Conservation (phyloP, 2,329 filamentous ascomycete genomes). For the Aspergillus amoenus region DNA sequence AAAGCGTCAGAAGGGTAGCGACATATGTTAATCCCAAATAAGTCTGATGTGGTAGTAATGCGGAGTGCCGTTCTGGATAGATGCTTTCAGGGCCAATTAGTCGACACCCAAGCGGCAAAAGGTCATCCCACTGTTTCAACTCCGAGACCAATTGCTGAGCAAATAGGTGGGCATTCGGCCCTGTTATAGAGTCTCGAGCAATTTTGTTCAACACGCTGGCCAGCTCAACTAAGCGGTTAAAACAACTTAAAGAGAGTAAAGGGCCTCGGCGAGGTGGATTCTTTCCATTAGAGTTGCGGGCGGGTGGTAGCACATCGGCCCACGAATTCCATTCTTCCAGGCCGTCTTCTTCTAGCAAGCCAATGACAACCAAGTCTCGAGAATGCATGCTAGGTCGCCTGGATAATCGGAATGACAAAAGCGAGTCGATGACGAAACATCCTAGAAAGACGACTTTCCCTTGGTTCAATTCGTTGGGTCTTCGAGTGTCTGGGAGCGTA, state of each 20-base stretch:
- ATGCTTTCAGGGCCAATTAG: constrained; percentile 38
- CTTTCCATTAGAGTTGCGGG: constrained; percentile 26
- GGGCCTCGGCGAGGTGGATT: constrained; percentile 37
- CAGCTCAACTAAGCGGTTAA: constrained; percentile 51
- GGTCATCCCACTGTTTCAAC: constrained; percentile 38
- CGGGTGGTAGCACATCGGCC: constrained; percentile 49
- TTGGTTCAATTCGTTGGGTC: constrained; percentile 33
- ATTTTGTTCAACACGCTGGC: constrained; percentile 38
- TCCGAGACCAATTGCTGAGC: constrained; percentile 37
- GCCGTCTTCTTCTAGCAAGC: constrained; percentile 62
- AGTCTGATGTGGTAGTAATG: constrained; percentile 40
- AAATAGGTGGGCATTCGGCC: constrained; percentile 29
- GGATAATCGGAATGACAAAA: constrained; percentile 50
- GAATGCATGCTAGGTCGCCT: constrained; percentile 46
- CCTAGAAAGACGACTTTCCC: constrained; percentile 50
- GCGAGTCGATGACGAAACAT: constrained; percentile 55
- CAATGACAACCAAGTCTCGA: constrained; percentile 49
- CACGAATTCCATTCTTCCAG: constrained; percentile 75
- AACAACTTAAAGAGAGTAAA: constrained; percentile 51
- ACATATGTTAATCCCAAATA: constrained; percentile 39
- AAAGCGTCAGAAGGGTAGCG: constrained; percentile 38
- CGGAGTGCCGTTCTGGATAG: constrained; percentile 36
- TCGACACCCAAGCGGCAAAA: constrained; percentile 36
- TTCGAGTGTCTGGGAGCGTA: constrained; percentile 24
- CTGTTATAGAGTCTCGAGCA: constrained; percentile 29